These are phyloP conservation scores for Zelonia costaricensis DNA, from an alignment of 208 protist species.

Conservation along the genomic window DNA sequence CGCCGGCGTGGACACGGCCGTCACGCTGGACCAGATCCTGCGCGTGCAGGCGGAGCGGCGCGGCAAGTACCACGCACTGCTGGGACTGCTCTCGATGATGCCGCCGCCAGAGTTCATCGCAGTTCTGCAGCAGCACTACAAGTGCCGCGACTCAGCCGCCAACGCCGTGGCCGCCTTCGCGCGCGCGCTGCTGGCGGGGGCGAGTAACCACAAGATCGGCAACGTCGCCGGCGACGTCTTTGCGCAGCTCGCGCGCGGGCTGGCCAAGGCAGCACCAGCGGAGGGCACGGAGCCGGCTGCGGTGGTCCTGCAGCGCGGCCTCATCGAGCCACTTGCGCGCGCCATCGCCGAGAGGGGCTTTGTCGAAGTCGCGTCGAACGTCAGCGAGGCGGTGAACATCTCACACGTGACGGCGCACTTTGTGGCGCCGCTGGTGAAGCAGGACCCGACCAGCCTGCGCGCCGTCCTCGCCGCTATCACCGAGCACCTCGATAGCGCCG, in stretches of 20 bases:
- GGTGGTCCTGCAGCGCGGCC: slow-evolving; percentile 33
- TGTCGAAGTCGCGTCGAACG: slow-evolving; percentile 40
- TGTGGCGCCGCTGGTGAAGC: slow-evolving; percentile 74
- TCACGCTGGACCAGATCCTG: slow-evolving; percentile 52
- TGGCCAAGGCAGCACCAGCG: not conserved
- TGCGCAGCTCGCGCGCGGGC: slow-evolving; percentile 38
- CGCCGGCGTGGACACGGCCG: not conserved
- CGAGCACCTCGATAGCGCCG: not conserved
- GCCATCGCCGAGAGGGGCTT: slow-evolving; percentile 58
- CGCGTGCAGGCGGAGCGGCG: slow-evolving; percentile 66
- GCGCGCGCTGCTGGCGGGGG: slow-evolving; percentile 52
- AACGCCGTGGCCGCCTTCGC: slow-evolving; percentile 36
- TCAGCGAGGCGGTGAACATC: slow-evolving; percentile 49
- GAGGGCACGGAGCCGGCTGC: not conserved
- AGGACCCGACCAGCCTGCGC: slow-evolving; percentile 23
- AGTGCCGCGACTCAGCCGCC: not conserved
- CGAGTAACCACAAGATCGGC: slow-evolving; percentile 83
- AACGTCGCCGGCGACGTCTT: slow-evolving; percentile 83
- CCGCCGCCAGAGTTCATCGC: slow-evolving; percentile 46
- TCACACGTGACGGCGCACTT: slow-evolving; percentile 80
- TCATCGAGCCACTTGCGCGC: slow-evolving; percentile 55
- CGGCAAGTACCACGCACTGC: slow-evolving; percentile 88
- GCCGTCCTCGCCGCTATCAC: slow-evolving; percentile 27
- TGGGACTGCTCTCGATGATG: slow-evolving; percentile 59
- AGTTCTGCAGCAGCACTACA: slow-evolving; percentile 34